Conservation (phyloP, 208 protist species). For the Trypanosomatidae sp. region DNA sequence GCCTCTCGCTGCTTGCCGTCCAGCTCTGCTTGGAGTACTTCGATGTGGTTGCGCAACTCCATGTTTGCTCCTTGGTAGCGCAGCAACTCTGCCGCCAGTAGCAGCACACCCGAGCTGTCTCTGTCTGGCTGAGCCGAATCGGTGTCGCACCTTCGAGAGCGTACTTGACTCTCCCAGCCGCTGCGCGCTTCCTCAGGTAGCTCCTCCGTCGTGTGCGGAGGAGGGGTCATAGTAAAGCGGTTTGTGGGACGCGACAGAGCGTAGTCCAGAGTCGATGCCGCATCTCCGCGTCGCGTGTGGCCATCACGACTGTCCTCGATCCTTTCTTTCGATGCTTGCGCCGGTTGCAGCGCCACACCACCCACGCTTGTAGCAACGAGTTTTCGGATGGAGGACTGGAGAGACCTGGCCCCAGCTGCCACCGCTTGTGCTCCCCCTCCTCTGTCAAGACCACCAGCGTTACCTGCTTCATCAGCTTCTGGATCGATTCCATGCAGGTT, state of each 20-base stretch:
- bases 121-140: not conserved
- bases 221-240: not conserved
- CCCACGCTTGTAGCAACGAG: not conserved
- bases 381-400: not conserved
- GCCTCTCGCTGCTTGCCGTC: conserved; percentile 61
- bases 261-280: not conserved
- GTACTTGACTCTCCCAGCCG: not conserved
- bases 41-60: conserved; percentile 59
- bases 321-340: not conserved
- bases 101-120: conserved; percentile 28
- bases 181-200: not conserved
- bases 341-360: not conserved
- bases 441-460: not conserved
- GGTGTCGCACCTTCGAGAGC: not conserved
- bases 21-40: conserved; percentile 42
- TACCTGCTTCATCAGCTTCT: not conserved
- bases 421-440: not conserved
- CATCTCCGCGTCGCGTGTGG: not conserved
- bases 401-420: not conserved
- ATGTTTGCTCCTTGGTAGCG: conserved; percentile 61
- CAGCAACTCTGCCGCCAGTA: conserved; percentile 60
- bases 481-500: conserved; percentile 11
- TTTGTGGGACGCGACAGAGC: not conserved
- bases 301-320: not conserved
- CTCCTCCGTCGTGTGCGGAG: not conserved